Percentiles rank a stretch among this genome's conserved stretches.
phyloP scores from a whole-genome alignment of 2,329 filamentous ascomycete species.

The Diaporthe citri region DNA sequence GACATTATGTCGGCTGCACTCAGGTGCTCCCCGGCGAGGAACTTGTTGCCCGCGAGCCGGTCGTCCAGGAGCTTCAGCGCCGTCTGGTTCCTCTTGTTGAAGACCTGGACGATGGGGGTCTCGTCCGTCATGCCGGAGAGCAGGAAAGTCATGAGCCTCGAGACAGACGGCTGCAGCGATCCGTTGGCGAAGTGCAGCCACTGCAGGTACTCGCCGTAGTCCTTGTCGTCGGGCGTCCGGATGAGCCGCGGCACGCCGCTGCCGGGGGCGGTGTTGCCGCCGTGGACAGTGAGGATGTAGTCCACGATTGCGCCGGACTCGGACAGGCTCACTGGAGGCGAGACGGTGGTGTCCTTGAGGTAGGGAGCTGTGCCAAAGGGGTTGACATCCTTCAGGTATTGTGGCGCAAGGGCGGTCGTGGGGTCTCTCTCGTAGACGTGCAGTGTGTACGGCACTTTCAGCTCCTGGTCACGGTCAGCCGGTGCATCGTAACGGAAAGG shows the following conservation, averaged over 20 bases:
- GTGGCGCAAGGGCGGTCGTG: constrained; percentile 47
- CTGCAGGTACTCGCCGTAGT: constrained; percentile 72
- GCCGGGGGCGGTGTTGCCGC: background rate
- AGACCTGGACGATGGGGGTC: constrained; percentile 43
- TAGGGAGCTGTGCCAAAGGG: constrained; percentile 70
- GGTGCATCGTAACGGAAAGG: background rate
- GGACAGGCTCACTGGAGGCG: constrained; percentile 55
- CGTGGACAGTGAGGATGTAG: constrained; percentile 65
- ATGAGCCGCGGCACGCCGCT: constrained; percentile 21
- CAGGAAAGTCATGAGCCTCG: constrained; percentile 50
- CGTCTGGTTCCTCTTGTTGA: constrained; percentile 46
- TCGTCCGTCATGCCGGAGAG: constrained; percentile 49
- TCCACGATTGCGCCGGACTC: constrained; percentile 72
- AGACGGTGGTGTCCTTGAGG: constrained; percentile 67
- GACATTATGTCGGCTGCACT: constrained; percentile 76
- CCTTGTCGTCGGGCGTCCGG: constrained; percentile 62
- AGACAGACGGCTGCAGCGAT: constrained; percentile 33
- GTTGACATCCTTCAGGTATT: constrained; percentile 58
- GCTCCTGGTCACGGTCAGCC: constrained; percentile 54
- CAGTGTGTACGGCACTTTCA: constrained; percentile 63
- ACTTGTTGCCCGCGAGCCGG: constrained; percentile 60
- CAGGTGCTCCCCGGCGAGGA: constrained; percentile 71
- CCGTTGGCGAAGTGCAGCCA: constrained; percentile 72
- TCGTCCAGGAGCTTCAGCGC: constrained; percentile 60
- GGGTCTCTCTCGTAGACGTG: constrained; percentile 50